A percentile compares a stretch with the other conserved stretches of the same genome.
Conservation (phyloP, 2,329 filamentous ascomycete genomes). For the Fusarium sp. region DNA sequence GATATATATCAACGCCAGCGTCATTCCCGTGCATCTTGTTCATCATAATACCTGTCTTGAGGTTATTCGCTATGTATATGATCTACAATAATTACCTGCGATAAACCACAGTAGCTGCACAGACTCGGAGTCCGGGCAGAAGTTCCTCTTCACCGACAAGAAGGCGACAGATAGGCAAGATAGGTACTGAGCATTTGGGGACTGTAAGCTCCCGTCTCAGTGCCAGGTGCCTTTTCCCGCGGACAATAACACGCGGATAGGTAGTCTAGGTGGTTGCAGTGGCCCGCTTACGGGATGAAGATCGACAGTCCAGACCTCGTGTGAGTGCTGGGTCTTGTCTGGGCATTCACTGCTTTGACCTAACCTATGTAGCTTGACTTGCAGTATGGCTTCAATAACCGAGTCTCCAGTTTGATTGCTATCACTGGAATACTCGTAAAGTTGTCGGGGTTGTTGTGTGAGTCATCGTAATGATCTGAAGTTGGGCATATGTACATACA, state of each 20-base stretch:
- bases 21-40: slow-evolving; percentile 22
- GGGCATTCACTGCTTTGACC: neutral
- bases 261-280: slow-evolving; percentile 9
- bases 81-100: neutral
- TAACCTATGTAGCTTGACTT: neutral
- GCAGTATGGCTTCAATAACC: neutral
- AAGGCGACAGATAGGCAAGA: slow-evolving; percentile 16
- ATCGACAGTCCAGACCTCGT: slow-evolving; percentile 31
- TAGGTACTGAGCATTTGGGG: neutral
- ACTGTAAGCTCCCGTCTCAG: neutral
- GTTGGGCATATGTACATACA: neutral
- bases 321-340: slow-evolving; percentile 1
- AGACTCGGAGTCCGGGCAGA: slow-evolving; percentile 19
- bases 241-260: slow-evolving; percentile 16
- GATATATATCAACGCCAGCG: neutral
- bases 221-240: neutral
- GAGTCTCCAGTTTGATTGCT: neutral
- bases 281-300: slow-evolving; percentile 32
- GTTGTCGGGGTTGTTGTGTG: slow-evolving; percentile 12
- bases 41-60: slow-evolving; percentile 15
- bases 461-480: slow-evolving; percentile 2
- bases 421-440: neutral
- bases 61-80: slow-evolving; percentile 7
- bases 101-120: neutral
- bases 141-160: slow-evolving; percentile 25